Percentiles rank a stretch among this genome's conserved stretches.
These are phyloP conservation scores for Chrysochromulina parva DNA, from an alignment of 78 protist genomes.

Conservation along the genomic window DNA sequence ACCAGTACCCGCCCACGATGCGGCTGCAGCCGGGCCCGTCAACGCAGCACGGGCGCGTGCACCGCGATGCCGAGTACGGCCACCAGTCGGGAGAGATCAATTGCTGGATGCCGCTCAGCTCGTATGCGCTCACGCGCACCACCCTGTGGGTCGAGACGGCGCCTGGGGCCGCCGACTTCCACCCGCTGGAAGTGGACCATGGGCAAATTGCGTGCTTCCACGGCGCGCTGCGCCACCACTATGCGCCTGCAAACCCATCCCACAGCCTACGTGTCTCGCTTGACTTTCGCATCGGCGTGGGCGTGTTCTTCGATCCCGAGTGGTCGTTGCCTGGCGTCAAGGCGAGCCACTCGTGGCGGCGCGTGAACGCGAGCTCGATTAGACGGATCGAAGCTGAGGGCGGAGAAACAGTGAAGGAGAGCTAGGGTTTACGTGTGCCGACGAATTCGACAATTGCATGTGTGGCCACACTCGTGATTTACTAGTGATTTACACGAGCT, in stretches of 20 bases:
- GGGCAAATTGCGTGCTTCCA: not conserved
- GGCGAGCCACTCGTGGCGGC: no score
- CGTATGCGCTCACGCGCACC: not conserved
- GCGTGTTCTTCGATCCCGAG: not conserved
- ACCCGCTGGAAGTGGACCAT: not conserved
- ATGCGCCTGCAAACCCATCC: not conserved
- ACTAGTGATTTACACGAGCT: no score
- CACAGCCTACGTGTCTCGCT: not conserved
- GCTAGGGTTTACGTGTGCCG: no score
- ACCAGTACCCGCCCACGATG: not conserved
- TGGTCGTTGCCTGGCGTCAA: not conserved
- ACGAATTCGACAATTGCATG: no score
- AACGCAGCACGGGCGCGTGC: not conserved
- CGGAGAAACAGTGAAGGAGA: no score
- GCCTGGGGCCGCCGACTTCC: not conserved
- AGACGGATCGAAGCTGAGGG: no score
- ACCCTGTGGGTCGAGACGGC: not conserved
- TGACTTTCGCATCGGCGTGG: not conserved
- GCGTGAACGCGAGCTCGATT: no score
- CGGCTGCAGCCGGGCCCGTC: not conserved
- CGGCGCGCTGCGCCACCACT: not conserved
- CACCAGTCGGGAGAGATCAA: not conserved
- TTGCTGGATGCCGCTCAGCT: not conserved
- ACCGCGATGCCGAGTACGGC: not conserved
- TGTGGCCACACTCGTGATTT: no score